Base-by-base conservation (phyloP, 805 yeast genomes). In the Zygosaccharomyces bisporus region DNA sequence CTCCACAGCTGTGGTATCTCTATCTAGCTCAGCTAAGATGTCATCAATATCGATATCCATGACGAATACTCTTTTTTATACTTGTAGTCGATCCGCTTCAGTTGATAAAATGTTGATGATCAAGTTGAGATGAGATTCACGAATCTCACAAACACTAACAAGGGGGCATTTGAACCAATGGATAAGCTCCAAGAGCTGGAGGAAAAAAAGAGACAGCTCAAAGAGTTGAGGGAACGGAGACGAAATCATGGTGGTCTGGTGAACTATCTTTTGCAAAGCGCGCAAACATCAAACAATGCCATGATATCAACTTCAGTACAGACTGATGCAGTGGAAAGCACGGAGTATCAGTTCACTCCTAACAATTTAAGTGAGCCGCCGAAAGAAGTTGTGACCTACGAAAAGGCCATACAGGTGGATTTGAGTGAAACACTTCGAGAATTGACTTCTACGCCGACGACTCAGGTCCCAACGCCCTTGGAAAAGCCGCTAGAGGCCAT, bases 11-110 rank as follows among this genome's bases (percentile, higher is more conserved):
- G 70, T 64, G 21, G 70, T 65, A 29, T 68, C 74, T 18, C 65
- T 59, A 48, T 83, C 88, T 47, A 86, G 77, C 45, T 83, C 89
- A 36, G 73, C 72, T 37, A 85, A 68, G 50, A 83, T 83, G 56
- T 83, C 91, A 46, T 83, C 86, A 50, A 84, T 80, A 51, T 83
- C 79, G 69, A 79, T 75, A 30, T 64, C 56, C 67, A 61, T 63
- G 13, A 14, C 16, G 8, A 12, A 12, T 13, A 7, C 12, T 33
- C 35, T 20, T 27, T 27, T 27, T 10, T 27, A n/a, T 13, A 13
- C 4, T 27, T 27, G 31, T 13, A 6, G 31, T 36, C 18, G n/a
- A n/a, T 29, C n/a, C 40, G 31, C 31, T 21, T 16, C 9, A 10
- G 30, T 24, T 7, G 18, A 36, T 37, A 16, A 37, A 37, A 21